Conservation (phyloP, 2,329 filamentous ascomycete species). For the Neofusicoccum umdonicola region DNA sequence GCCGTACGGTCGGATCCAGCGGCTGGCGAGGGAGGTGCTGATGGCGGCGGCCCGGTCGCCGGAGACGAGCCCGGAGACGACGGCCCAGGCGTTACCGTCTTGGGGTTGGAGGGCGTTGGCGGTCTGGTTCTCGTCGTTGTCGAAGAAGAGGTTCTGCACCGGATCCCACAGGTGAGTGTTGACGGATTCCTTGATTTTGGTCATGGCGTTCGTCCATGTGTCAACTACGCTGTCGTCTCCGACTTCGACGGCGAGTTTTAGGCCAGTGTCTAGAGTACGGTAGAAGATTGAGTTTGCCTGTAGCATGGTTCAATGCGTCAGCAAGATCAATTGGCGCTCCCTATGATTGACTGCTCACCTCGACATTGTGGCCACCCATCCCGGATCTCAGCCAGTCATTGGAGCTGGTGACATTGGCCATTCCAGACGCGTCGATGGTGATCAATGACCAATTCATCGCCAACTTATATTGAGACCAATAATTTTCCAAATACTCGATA, state of each 20-base stretch:
- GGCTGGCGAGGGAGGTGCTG: slow-evolving; percentile 45
- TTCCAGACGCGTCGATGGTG: slow-evolving; percentile 41
- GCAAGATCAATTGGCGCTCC: neutral
- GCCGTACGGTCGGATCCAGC: slow-evolving; percentile 49
- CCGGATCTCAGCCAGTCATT: slow-evolving; percentile 44
- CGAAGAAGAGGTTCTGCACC: slow-evolving; percentile 33
- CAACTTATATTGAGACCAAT: slow-evolving; percentile 45
- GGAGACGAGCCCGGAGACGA: slow-evolving; percentile 31
- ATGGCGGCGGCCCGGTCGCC: slow-evolving; percentile 50
- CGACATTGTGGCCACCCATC: neutral
- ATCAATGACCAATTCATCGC: slow-evolving; percentile 43
- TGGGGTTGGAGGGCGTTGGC: slow-evolving; percentile 48
- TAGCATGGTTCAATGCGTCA: neutral
- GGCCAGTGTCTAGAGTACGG: slow-evolving; percentile 30
- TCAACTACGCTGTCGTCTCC: slow-evolving; percentile 19
- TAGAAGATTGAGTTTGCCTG: slow-evolving; percentile 38
- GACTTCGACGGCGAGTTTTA: neutral
- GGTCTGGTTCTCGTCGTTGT: slow-evolving; percentile 29
- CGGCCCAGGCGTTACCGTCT: slow-evolving; percentile 44
- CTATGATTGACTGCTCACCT: neutral
- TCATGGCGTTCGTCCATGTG: slow-evolving; percentile 24
- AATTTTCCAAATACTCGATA: slow-evolving; percentile 35
- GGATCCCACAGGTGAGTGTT: slow-evolving; percentile 27
- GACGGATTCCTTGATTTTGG: slow-evolving; percentile 23
- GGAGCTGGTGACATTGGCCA: slow-evolving; percentile 46